phyloP scores from a whole-genome alignment of 495 filamentous ascomycete genomes.

The Penicillium pulvis region DNA sequence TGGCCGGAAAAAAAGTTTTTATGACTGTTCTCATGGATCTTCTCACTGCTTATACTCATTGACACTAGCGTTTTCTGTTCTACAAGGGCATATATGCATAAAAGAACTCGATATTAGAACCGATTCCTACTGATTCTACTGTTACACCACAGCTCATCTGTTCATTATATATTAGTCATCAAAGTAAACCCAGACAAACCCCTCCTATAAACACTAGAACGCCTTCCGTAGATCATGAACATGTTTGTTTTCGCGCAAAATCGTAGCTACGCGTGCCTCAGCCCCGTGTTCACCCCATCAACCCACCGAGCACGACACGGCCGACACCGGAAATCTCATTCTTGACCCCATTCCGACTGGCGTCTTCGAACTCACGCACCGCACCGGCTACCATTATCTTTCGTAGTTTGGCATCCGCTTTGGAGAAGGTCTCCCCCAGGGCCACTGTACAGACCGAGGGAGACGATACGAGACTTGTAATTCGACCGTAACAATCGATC shows the following conservation, averaged over 20 bases:
- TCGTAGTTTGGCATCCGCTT: slow-evolving; percentile 80
- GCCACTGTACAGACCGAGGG: slow-evolving; percentile 68
- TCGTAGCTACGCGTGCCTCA: not conserved
- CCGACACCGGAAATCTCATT: slow-evolving; percentile 81
- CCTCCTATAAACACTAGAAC: slow-evolving; percentile 5
- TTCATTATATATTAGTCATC: not conserved
- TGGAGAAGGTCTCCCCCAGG: slow-evolving; percentile 75
- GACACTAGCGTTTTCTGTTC: slow-evolving; percentile 13
- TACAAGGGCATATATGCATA: slow-evolving; percentile 17
- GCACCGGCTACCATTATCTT: slow-evolving; percentile 85
- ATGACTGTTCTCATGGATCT: slow-evolving; percentile 19
- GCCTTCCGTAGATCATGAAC: slow-evolving; percentile 15
- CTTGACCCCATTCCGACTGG: slow-evolving; percentile 70
- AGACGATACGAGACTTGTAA: slow-evolving; percentile 69
- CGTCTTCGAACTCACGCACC: slow-evolving; percentile 91
- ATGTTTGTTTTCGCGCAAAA: not conserved
- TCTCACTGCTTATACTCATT: slow-evolving; percentile 9
- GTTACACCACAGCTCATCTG: not conserved
- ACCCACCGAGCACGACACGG: slow-evolving; percentile 84
- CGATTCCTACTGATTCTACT: not conserved
- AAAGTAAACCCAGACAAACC: not conserved
- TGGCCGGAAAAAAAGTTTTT: slow-evolving; percentile 22
- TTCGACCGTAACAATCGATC: slow-evolving; percentile 85
- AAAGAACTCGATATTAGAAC: slow-evolving; percentile 9
- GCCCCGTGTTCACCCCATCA: slow-evolving; percentile 63